Percentiles rank a stretch among this genome's conserved stretches.
Evolutionary conservation across 257 asterid genomes (phyloP).

Genomic region (Gentiana straminea): DNA sequence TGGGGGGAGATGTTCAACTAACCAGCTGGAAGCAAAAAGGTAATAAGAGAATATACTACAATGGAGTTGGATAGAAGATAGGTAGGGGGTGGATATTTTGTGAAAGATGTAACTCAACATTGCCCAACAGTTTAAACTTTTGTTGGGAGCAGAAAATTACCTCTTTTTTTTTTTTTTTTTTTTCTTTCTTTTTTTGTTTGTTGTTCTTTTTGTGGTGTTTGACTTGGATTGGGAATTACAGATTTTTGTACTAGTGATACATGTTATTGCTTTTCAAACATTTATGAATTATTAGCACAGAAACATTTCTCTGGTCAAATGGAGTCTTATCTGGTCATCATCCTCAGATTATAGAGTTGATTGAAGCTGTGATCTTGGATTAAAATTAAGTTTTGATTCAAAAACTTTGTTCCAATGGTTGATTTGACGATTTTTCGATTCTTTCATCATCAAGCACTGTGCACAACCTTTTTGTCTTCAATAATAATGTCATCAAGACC

Average conservation of each 20-base stretch:
- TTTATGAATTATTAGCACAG: no score
- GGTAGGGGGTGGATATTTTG: neutral
- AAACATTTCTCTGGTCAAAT: no score
- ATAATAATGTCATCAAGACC: neutral
- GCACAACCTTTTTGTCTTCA: neutral
- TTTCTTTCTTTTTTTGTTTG: no score
- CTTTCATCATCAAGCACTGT: neutral
- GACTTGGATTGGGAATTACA: no score
- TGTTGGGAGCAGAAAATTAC: neutral
- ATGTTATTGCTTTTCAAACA: no score
- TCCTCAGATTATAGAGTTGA: no score
- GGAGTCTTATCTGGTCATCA: no score
- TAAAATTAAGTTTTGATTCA: neutral
- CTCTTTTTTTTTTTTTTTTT: no score
- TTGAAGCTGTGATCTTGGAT: neutral
- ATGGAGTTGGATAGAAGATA: no score
- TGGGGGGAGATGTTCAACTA: slow-evolving; percentile 7
- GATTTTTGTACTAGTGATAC: no score
- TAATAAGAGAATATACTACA: neutral
- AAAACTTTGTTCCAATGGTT: neutral
- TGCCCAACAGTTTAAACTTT: neutral
- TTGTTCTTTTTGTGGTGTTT: neutral
- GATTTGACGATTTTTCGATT: neutral
- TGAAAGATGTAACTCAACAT: neutral
- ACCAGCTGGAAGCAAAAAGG: slow-evolving; percentile 2